Evolutionary conservation across 441 rosid genomes (phyloP).

Genomic region (Macaranga tanarius): DNA sequence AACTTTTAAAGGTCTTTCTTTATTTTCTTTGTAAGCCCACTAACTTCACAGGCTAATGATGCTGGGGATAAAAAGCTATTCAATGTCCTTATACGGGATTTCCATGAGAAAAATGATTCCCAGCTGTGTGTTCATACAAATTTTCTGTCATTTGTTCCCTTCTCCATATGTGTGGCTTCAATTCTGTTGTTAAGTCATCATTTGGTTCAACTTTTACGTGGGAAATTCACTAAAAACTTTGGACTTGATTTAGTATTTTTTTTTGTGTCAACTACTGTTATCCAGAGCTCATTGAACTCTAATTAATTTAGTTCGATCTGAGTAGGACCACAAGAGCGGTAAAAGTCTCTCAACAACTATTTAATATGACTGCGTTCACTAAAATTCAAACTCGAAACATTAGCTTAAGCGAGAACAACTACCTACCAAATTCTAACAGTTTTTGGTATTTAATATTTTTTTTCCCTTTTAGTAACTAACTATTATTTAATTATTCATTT

Average conservation of each 20-base stretch:
- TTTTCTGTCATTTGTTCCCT: background rate
- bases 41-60: slow-evolving; percentile 34
- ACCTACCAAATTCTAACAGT: too few relatives aligned
- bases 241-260: background rate
- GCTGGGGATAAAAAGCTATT: slow-evolving; percentile 32
- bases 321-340: too few relatives aligned
- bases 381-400: too few relatives aligned
- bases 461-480: too few relatives aligned
- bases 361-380: too few relatives aligned
- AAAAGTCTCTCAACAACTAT: too few relatives aligned
- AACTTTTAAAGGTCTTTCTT: background rate
- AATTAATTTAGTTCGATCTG: too few relatives aligned
- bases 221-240: background rate
- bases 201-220: background rate
- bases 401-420: too few relatives aligned
- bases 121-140: background rate
- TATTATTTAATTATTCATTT: too few relatives aligned
- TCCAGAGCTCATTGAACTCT: too few relatives aligned
- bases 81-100: slow-evolving; percentile 33
- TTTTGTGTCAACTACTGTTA: background rate
- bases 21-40: slow-evolving; percentile 26
- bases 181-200: slow-evolving; percentile 5
- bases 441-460: too few relatives aligned
- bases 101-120: slow-evolving; percentile 23
- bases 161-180: slow-evolving; percentile 19